Base-by-base conservation (phyloP, 2,329 filamentous ascomycete species). In the Talaromyces sp. region DNA sequence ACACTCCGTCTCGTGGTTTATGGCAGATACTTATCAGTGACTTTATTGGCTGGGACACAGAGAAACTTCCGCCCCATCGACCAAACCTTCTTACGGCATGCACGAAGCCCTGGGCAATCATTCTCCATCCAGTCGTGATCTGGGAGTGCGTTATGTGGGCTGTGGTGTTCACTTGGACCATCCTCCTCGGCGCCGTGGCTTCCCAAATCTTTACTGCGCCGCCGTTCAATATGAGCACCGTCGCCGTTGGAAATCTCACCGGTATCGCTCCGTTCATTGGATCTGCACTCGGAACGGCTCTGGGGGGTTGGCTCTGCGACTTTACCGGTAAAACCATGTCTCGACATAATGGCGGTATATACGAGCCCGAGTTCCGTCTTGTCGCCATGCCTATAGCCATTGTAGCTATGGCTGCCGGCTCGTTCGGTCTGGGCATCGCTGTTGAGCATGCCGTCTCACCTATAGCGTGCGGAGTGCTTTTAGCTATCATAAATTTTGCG, bases 71-170 rank as follows among this genome's bases (percentile, higher is more conserved):
- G 27, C 39, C 39, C n/a, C 17, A 43, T 10, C 39, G 39, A 43
- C 17, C 39, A 19, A 43, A 10, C 39, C 17, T 43, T 43, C 39
- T 43, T 17, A 43, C 39, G 17, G 39, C 39, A 43, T 43, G 39
- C 7, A 5, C 11, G 7, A 43, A 43, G 11, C 39, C 39, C 13
- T 43, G 39, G 17, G 39, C 39, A 57, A 39, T 35, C 11, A 27
- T 39, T 17, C 17, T 57, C 33, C 54, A 57, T 22, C 54, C 54
- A 13, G 33, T 57, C 54, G 54, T 57, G 31, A 57, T 57, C 9
- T 57, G 54, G 54, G 54, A 39, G 13, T 57, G 54, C 31, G n/a
- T 39, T 4, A 43, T 59, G 56, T 59, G 56, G 56, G 56, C 56
- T 4, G 56, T 59, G 13, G 15, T 31, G 10, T 59, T 59, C 25